Percentiles rank a stretch among this genome's conserved stretches.
Evolutionary conservation across 257 asterid species (phyloP).

Genomic region (Prunella vulgaris): DNA sequence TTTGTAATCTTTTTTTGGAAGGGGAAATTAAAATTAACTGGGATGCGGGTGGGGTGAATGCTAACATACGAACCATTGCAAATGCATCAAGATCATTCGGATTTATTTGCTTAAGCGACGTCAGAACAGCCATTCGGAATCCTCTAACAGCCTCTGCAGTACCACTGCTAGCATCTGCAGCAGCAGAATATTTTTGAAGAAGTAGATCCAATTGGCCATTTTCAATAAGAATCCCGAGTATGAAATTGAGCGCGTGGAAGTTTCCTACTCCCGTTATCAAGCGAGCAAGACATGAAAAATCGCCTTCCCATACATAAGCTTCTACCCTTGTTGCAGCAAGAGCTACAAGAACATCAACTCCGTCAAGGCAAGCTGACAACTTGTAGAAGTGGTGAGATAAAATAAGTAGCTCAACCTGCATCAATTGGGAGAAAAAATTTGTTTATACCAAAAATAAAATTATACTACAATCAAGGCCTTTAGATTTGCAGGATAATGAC

Average conservation of each 20-base stretch:
- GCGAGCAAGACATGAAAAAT: constrained; percentile 96
- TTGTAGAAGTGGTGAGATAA: constrained; percentile 98
- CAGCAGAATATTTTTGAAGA: constrained; percentile 88
- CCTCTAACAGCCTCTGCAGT: constrained; percentile 89
- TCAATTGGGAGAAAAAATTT: neutral
- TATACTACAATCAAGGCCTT: neutral
- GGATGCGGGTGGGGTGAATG: constrained; percentile 2
- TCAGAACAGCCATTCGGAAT: constrained; percentile 95
- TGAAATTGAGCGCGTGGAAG: constrained; percentile 86
- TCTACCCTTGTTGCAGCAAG: constrained; percentile 98
- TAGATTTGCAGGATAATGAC: neutral
- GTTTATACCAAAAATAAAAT: constrained; percentile 3
- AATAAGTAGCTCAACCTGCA: constrained; percentile 97
- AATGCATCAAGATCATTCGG: constrained; percentile 88
- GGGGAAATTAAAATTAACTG: neutral
- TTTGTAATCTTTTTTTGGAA: neutral
- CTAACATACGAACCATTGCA: constrained; percentile 59
- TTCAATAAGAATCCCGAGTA: constrained; percentile 90
- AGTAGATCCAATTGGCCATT: constrained; percentile 95
- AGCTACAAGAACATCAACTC: constrained; percentile 98
- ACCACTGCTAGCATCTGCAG: constrained; percentile 74
- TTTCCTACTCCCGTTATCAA: constrained; percentile 96
- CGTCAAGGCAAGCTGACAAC: constrained; percentile 93
- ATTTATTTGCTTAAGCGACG: constrained; percentile 86
- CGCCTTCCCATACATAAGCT: constrained; percentile 92